Percentiles rank a stretch among this genome's conserved stretches.
Conservation (phyloP, 257 asterid species). For the Solanum arcanum region DNA sequence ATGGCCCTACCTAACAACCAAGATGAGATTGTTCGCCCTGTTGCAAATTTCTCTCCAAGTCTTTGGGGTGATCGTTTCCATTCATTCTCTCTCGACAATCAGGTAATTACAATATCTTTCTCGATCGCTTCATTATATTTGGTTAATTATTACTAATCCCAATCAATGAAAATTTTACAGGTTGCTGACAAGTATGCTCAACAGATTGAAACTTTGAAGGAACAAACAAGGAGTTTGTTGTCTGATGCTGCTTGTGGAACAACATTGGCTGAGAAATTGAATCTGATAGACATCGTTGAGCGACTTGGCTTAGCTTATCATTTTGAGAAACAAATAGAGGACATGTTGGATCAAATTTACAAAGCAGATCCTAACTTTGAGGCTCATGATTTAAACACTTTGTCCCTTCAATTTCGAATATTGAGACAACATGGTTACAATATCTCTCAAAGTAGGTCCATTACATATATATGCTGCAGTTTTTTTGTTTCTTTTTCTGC, state of each 20-base stretch:
- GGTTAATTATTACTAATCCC: no score
- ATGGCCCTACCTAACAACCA: neutral
- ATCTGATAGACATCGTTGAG: constrained; percentile 16
- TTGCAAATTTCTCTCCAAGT: constrained; percentile 19
- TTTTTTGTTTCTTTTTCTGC: no score
- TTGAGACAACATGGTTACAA: constrained; percentile 31
- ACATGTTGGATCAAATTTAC: neutral
- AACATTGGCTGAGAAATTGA: neutral
- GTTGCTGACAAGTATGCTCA: neutral
- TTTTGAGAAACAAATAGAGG: constrained; percentile 20
- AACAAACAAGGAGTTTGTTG: constrained; percentile 8
- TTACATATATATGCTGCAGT: neutral
- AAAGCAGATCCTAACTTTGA: neutral
- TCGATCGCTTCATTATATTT: neutral
- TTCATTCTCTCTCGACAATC: neutral
- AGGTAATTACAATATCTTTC: neutral
- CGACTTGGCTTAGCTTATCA: constrained; percentile 28
- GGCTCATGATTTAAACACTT: neutral
- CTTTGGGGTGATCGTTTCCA: constrained; percentile 22
- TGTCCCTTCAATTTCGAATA: constrained; percentile 17
- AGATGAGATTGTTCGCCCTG: constrained; percentile 8
- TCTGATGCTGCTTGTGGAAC: neutral
- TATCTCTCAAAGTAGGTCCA: constrained; percentile 12
- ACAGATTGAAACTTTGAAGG: constrained; percentile 17
- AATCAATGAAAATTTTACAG: no score